Base-by-base conservation (phyloP, 257 asterid genomes). In the Galeopsis tetrahit region DNA sequence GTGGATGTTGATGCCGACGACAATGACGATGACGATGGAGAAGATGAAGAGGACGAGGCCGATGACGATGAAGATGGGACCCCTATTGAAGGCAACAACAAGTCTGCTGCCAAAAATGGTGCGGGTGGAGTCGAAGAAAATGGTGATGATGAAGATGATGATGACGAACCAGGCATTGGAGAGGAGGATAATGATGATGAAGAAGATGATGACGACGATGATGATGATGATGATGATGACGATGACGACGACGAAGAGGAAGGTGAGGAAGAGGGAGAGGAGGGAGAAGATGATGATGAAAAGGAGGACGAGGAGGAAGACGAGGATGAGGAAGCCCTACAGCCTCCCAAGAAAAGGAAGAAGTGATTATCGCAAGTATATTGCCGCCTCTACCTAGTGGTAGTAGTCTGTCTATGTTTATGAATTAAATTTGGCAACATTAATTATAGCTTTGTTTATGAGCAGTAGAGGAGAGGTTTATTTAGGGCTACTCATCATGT, bases 321-420 rank as follows among this genome's bases (percentile, higher is more conserved):
- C 0, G 78, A 69, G 4, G 77, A 69, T 7, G 77, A 78, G 77
- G 89, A 80, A 63, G 82, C 77, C 48, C 78, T 82, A 1, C 87
- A 82, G 74, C 89, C 89, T 49, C 87, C 83, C 32, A 85, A 85
- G 86, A 85, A 85, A 59, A 84, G 89, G 80, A 85, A 85, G 87
- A 85, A 85, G 87, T 82, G 51, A 79, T n/a, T 0, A 63, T 11
- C 14, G 5, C 1, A 10, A 60, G 51, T 7, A 48, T 46, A 15
- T 43, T 6, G 42, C 55, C 64, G 52, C 71, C 71, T 69, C 67
- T 42, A 3, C 71, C 71, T 69, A 10, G 57, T 73, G 56, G 57
- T 57, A 63, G 70, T 21, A 21, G 28, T 21, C 28, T 21, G 28
- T 68, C 10, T 76, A 11, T 64, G 38, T 44, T 77, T 21, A 55